A percentile compares a stretch with the other conserved stretches of the same genome.
Conservation (phyloP, 169 alveolate genomes). For the Amoebophrya sp. region DNA sequence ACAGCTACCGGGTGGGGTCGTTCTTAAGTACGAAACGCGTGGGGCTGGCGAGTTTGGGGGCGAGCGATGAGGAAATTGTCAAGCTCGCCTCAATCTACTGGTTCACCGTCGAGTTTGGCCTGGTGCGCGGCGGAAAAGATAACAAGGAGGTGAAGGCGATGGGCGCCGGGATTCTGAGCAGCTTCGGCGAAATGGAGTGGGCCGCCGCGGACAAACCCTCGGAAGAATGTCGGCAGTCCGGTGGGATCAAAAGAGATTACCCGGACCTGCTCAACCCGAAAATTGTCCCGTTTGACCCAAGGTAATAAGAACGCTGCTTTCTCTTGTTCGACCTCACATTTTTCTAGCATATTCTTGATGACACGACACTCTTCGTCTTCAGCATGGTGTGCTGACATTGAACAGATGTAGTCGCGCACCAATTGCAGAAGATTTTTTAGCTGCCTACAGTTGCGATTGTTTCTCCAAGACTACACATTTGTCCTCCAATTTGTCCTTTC, state of each 20-base stretch:
- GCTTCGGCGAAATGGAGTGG: constrained; percentile 58
- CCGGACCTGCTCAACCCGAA: neutral
- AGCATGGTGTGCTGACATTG: no score
- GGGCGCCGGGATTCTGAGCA: constrained; percentile 74
- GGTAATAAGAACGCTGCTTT: no score
- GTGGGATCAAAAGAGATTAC: neutral
- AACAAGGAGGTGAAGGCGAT: constrained; percentile 57
- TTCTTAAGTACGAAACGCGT: no score
- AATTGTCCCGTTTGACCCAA: neutral
- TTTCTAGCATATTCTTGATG: no score
- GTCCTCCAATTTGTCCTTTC: no score
- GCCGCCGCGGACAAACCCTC: constrained; percentile 14
- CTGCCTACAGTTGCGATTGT: no score
- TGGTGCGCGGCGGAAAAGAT: constrained; percentile 52
- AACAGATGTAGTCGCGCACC: no score
- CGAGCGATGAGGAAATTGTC: constrained; percentile 57
- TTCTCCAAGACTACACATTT: no score
- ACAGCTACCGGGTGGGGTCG: no score
- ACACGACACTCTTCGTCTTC: no score
- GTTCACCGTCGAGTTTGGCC: constrained; percentile 72
- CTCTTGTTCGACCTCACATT: no score
- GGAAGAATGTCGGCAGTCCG: neutral
- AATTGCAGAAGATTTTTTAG: no score
- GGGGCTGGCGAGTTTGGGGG: constrained; percentile 54
- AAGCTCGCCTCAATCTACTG: constrained; percentile 65